phyloP scores from a whole-genome alignment of 139 green algal genomes.

The Micractinium sp. region DNA sequence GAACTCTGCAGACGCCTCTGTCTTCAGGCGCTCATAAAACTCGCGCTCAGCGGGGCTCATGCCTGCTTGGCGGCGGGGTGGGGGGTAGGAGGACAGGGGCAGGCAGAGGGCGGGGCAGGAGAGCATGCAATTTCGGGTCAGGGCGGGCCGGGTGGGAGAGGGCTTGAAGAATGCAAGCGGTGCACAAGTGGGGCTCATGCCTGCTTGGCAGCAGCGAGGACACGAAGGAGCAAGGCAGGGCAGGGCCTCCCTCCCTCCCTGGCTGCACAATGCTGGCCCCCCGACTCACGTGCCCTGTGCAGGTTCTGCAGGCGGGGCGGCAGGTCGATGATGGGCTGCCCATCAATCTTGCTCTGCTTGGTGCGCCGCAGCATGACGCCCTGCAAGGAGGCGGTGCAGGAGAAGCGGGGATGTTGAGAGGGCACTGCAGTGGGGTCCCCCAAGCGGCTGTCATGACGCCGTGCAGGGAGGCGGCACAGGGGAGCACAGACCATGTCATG shows the following conservation, averaged over 20 bases:
- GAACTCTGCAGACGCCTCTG: constrained; percentile 30
- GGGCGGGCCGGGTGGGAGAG: background rate
- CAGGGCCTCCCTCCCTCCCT: too few relatives aligned
- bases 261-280: too few relatives aligned
- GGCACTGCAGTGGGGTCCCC: too few relatives aligned
- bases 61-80: background rate
- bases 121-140: background rate
- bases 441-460: too few relatives aligned
- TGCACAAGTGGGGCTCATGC: background rate
- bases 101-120: background rate
- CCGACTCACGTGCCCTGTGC: constrained; percentile 8
- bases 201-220: too few relatives aligned
- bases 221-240: too few relatives aligned
- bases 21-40: constrained; percentile 68
- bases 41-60: constrained; percentile 63
- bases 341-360: constrained; percentile 78
- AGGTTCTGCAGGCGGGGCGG: constrained; percentile 1
- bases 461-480: too few relatives aligned
- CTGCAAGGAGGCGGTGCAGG: constrained; percentile 29
- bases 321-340: constrained; percentile 73
- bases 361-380: constrained; percentile 82
- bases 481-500: too few relatives aligned
- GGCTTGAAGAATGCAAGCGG: background rate
- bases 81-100: background rate
- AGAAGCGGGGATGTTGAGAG: background rate